Evolutionary conservation across 2,329 filamentous ascomycete genomes (phyloP), one percentile per base, ranked within the genome.

Genomic region (Xylariaceae sp.): DNA sequence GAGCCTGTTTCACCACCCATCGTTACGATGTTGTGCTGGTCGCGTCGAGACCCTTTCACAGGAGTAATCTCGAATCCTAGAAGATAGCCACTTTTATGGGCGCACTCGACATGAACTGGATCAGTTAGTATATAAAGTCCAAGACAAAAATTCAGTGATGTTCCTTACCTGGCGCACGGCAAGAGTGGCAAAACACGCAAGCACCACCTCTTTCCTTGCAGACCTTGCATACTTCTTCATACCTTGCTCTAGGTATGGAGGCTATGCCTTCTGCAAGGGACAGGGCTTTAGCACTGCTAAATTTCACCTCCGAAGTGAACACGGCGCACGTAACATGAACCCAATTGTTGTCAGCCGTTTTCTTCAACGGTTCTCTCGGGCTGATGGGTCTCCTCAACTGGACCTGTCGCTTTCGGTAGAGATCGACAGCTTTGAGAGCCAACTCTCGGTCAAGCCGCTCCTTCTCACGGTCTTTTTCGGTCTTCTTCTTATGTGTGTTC

Each of bases 301-400:
- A 99, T 70, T 92, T 94, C 68, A 96, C 88, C 74, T 99, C 94
- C 0, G 91, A 87, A 9, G 89, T 92, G 86, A 90, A 97, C 15
- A 96, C 80, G 1, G 94, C 92, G 71, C 94, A 99, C 44, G 88
- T 88, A 34, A 97, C 91, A 72, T 99, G 94, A 13, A 97, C 90
- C 94, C 94, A 99, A 70, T 97, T 97, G 76, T 97, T 97, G 72
- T 95, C 92, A 3, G 89, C 90, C 0, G 94, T 99, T 53, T 90
- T 86, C 76, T 99, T 99, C 63, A 99, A 78, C 2, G 94, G 88
- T 72, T 97, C 94, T 52, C 94, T 85, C 30, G 94, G 94, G 64
- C 90, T 84, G 41, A 88, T 75, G 1, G 94, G 93, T 52, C 92
- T 88, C 66, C 92, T 91, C 68, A 88, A 85, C 61, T 93, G 88